Evolutionary conservation across 345 rosid species (phyloP).

Genomic region (Eucalyptus camaldulensis): DNA sequence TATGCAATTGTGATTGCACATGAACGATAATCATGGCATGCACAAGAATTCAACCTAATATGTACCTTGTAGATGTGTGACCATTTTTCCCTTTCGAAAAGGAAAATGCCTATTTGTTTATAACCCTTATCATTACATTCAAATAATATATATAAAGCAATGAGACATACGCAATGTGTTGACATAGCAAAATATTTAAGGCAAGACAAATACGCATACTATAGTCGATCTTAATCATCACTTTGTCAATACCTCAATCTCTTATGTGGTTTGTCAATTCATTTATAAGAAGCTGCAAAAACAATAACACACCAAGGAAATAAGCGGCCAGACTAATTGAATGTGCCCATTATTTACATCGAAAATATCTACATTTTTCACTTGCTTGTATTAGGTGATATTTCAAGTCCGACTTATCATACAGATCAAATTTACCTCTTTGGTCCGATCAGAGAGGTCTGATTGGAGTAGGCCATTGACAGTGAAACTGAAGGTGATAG

Average conservation of each 20-base stretch:
- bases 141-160: rapidly evolving
- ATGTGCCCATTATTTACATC: rapidly evolving
- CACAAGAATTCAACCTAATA: too few relatives aligned
- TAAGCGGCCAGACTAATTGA: background rate
- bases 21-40: too few relatives aligned
- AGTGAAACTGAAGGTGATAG: background rate
- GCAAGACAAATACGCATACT: background rate
- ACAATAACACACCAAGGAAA: rapidly evolving
- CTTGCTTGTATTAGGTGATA: too few relatives aligned
- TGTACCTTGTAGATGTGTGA: background rate
- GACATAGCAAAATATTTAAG: background rate
- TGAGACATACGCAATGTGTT: background rate
- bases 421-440: background rate
- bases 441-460: rapidly evolving
- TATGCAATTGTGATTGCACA: too few relatives aligned
- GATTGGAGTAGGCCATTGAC: background rate
- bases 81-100: background rate
- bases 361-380: background rate
- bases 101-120: background rate
- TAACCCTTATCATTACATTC: rapidly evolving
- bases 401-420: rapidly evolving
- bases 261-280: background rate
- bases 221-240: background rate
- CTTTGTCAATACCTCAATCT: background rate
- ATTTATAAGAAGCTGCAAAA: background rate